Evolutionary conservation across 768 basidiomycete genomes (phyloP).

Genomic region (Russula vinacea): DNA sequence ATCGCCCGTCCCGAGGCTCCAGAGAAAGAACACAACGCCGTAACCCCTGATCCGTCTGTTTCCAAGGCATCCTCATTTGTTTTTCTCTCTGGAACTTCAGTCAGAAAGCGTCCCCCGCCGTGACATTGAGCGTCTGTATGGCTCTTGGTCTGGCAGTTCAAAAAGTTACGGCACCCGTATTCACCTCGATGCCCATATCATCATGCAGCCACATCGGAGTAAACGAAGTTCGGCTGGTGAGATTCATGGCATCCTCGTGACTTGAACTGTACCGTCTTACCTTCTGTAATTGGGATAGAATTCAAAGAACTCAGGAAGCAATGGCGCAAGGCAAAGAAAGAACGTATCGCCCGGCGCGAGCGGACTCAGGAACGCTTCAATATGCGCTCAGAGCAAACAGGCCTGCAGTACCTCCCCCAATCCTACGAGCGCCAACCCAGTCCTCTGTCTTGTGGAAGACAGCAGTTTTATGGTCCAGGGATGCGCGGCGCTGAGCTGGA

Average conservation of each 20-base stretch:
- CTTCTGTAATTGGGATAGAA: constrained; percentile 51
- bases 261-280: constrained; percentile 21
- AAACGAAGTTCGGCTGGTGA: constrained; percentile 89
- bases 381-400: constrained; percentile 10
- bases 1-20: too few relatives aligned
- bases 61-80: too few relatives aligned
- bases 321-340: constrained; percentile 94
- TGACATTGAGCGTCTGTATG: too few relatives aligned
- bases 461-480: constrained; percentile 19
- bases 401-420: not conserved
- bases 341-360: constrained; percentile 33
- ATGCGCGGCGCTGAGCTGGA: constrained; percentile 21
- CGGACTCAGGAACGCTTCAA: constrained; percentile 10
- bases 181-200: constrained; percentile 95
- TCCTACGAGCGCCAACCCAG: constrained; percentile 12
- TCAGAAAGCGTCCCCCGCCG: too few relatives aligned
- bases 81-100: too few relatives aligned
- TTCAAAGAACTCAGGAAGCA: constrained; percentile 97
- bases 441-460: constrained; percentile 12
- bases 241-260: constrained; percentile 34
- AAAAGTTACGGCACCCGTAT: constrained; percentile 41
- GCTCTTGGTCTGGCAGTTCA: too few relatives aligned
- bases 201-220: constrained; percentile 92
- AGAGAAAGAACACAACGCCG: too few relatives aligned
- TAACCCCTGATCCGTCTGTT: too few relatives aligned